Conservation (phyloP, 179 eudicot genomes). For the Drosera spatulata region DNA sequence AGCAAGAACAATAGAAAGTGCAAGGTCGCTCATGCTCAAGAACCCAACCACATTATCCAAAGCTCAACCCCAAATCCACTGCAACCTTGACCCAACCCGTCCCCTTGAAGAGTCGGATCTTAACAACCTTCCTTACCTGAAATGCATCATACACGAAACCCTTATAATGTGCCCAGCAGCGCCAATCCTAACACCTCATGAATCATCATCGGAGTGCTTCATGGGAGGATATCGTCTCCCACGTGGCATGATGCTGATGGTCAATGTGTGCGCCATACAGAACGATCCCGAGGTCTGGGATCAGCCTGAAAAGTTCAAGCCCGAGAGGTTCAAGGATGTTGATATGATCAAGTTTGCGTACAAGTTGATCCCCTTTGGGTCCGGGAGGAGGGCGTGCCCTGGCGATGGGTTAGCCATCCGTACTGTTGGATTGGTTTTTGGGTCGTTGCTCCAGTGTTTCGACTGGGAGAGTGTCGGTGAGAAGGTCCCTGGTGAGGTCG, state of each 20-base stretch:
- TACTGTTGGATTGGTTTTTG: not conserved
- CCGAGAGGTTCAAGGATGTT: slow-evolving; percentile 4
- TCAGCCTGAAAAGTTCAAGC: slow-evolving; percentile 3
- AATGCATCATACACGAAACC: slow-evolving; percentile 3
- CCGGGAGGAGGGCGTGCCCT: slow-evolving; percentile 6
- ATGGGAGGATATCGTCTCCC: slow-evolving; percentile 2
- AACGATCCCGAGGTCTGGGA: slow-evolving; percentile 6
- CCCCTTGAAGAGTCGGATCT: slow-evolving; percentile 2
- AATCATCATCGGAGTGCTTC: not conserved
- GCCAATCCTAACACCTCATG: slow-evolving; percentile 3
- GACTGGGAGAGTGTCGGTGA: slow-evolving; percentile 6
- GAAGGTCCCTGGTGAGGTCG: not conserved
- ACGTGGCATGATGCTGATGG: slow-evolving; percentile 3
- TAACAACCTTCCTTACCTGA: slow-evolving; percentile 2
- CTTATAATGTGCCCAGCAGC: slow-evolving; percentile 6
- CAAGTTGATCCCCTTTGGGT: slow-evolving; percentile 6
- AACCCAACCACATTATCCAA: not conserved
- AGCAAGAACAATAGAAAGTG: slow-evolving; percentile 4
- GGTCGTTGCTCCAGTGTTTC: slow-evolving; percentile 4
- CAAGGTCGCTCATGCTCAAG: slow-evolving; percentile 2
- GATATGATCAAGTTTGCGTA: not conserved
- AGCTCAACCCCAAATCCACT: slow-evolving; percentile 1
- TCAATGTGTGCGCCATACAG: slow-evolving; percentile 7
- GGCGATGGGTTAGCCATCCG: slow-evolving; percentile 5
- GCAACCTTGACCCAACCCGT: not conserved